Percentiles rank a stretch among this genome's conserved stretches.
Evolutionary conservation across 2,329 filamentous ascomycete genomes (phyloP).

Genomic region (Claviceps paspali): DNA sequence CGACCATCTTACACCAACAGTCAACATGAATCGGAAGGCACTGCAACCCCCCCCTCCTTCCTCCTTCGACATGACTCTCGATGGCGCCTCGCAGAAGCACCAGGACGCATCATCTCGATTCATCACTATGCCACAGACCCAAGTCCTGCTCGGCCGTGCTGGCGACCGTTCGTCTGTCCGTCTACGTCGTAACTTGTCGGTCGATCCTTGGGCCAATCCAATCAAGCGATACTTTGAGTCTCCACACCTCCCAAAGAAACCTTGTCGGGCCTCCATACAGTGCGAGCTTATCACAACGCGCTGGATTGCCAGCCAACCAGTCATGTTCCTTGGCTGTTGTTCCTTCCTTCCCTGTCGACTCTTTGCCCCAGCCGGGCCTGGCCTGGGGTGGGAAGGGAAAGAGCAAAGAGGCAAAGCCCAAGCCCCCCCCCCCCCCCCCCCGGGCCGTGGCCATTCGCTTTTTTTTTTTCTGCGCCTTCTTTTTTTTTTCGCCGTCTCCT

Average conservation of each 20-base stretch:
- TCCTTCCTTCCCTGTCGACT: conserved; percentile 1
- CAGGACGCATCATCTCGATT: too few species aligned
- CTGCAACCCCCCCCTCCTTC: too few species aligned
- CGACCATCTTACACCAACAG: too few species aligned
- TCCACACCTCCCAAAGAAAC: too few species aligned
- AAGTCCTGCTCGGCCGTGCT: not conserved
- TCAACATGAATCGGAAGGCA: too few species aligned
- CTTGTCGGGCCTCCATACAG: conserved; percentile 1
- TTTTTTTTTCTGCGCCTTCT: conserved; percentile 20
- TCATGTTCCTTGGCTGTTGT: not conserved
- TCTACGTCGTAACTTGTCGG: too few species aligned
- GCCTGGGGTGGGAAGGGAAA: not conserved
- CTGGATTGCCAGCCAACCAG: conserved; percentile 1
- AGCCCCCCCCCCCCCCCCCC: conserved; percentile 3
- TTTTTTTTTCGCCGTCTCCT: conserved; percentile 20
- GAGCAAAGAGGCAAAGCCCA: not conserved
- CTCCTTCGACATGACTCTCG: too few species aligned
- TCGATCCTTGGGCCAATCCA: conserved; percentile 4
- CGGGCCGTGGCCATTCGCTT: conserved; percentile 15
- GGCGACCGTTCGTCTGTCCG: not conserved
- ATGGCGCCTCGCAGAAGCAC: too few species aligned
- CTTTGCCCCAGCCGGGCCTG: not conserved
- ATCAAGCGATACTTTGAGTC: too few species aligned
- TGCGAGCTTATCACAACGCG: not conserved
- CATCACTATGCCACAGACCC: too few species aligned